A percentile compares a stretch with the other conserved stretches of the same genome.
Evolutionary conservation across 2,329 filamentous ascomycete genomes (phyloP).

Genomic region (Tolypocladium album): DNA sequence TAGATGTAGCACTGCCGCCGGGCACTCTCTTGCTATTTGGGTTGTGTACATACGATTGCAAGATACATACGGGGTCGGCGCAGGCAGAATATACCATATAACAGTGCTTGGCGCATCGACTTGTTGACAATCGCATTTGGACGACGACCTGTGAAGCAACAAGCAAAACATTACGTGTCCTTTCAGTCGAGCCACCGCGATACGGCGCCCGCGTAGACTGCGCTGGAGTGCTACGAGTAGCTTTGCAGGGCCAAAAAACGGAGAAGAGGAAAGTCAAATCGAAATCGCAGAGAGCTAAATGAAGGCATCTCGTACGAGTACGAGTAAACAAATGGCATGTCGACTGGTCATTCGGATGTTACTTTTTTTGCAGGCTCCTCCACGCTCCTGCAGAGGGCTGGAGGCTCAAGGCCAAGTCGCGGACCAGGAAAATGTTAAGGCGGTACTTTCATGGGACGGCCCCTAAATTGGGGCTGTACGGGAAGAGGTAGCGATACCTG

Average conservation of each 20-base stretch:
- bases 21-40: background rate
- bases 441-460: slow-evolving; percentile 18
- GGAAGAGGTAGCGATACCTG: slow-evolving; percentile 16
- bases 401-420: slow-evolving; percentile 5
- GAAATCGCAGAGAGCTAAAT: background rate
- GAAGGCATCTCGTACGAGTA: background rate
- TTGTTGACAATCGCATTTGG: background rate
- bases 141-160: background rate
- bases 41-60: background rate
- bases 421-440: slow-evolving; percentile 25
- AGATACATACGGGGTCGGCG: background rate
- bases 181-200: slow-evolving; percentile 1
- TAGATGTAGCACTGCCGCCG: background rate
- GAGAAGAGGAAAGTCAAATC: background rate
- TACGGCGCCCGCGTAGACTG: background rate
- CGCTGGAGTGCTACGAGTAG: background rate
- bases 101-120: background rate
- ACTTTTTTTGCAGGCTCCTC: background rate
- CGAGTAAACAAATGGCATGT: background rate
- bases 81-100: background rate
- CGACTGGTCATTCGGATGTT: background rate
- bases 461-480: slow-evolving; percentile 11
- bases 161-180: slow-evolving; percentile 3
- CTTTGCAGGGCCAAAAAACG: background rate
- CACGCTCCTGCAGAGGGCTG: background rate